Evolutionary conservation across 164 flowering plant species (phyloP).

Genomic region (Houttuynia cordata): DNA sequence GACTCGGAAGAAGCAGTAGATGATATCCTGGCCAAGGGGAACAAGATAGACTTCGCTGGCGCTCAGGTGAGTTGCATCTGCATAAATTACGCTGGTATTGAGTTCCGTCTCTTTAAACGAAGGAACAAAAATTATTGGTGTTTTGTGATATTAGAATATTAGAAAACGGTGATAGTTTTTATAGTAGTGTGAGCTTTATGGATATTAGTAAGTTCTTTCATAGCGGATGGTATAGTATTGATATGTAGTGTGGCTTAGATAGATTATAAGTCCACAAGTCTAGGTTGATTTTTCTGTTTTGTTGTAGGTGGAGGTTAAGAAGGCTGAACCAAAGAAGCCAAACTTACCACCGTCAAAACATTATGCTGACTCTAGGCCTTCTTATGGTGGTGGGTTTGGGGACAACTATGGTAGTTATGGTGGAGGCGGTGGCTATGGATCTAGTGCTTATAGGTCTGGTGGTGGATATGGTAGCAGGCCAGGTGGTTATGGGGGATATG

Average conservation of each 20-base stretch:
- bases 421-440: slow-evolving; percentile 26
- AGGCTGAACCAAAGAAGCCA: slow-evolving; percentile 82
- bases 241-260: slow-evolving; percentile 1
- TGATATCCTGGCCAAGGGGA: slow-evolving; percentile 54
- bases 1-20: slow-evolving; percentile 65
- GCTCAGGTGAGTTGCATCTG: slow-evolving; percentile 37
- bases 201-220: not conserved
- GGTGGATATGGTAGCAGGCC: slow-evolving; percentile 47
- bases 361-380: slow-evolving; percentile 34
- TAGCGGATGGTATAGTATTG: not conserved
- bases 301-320: slow-evolving; percentile 83
- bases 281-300: slow-evolving; percentile 13
- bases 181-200: not conserved
- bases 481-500: slow-evolving; percentile 47
- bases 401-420: slow-evolving; percentile 58
- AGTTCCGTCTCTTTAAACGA: too few species aligned
- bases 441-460: slow-evolving; percentile 49
- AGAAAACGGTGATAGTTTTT: too few species aligned
- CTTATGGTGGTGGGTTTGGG: slow-evolving; percentile 48
- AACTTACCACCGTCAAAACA: slow-evolving; percentile 50
- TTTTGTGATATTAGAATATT: too few species aligned
- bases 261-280: slow-evolving; percentile 9
- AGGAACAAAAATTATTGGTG: too few species aligned
- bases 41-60: slow-evolving; percentile 55
- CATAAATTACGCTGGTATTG: too few species aligned